Evolutionary conservation across 116 monocot genomes (phyloP), one percentile per base, ranked within the genome.

Genomic region (Thalassia testudinum): DNA sequence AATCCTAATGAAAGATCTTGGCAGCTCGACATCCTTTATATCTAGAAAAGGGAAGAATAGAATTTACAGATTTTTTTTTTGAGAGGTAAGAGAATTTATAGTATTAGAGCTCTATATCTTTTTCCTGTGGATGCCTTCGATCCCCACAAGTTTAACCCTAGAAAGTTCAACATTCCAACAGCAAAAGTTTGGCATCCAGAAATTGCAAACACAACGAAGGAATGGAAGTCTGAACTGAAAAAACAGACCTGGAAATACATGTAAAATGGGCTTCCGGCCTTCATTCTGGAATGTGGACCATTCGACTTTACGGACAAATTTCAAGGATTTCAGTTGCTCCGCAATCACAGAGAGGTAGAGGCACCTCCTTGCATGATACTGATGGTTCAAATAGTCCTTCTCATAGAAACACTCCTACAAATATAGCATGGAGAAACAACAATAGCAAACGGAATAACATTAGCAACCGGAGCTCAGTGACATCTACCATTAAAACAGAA

Each of bases 191-290:
- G 30, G 10, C 3, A 34, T n/a, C 30, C 3, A 34, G 10, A 10
- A 10, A 34, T 34, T 34, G 30, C 3, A 5, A 34, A 34, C 30
- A 34, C 10, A 34, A n/a, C n/a, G n/a, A n/a, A n/a, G n/a, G n/a
- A n/a, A n/a, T n/a, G n/a, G 10, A 5, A 34, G 10, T 34, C 30
- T 44, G 44, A 52, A 24, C 24, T 14, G 15, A 15, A 27, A 24
- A 59, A 17, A 17, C n/a, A 16, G 51, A 95, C 88, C 95, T 79
- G 85, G 88, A 53, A 56, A 79, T 1, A 85, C 69, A 47, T 71
- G 50, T 16, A 97, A 67, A 63, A 97, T 64, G 40, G 95, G 95
- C 64, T 97, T 97, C 21, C 95, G 73, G 7, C 78, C 95, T 67
- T 97, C 89, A 26, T 79, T 70, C 48, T 74, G 76, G 28, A 97